Evolutionary conservation across 495 filamentous ascomycete species (phyloP), one percentile per base, ranked within the genome.

Genomic region (Lophiotrema nucula): DNA sequence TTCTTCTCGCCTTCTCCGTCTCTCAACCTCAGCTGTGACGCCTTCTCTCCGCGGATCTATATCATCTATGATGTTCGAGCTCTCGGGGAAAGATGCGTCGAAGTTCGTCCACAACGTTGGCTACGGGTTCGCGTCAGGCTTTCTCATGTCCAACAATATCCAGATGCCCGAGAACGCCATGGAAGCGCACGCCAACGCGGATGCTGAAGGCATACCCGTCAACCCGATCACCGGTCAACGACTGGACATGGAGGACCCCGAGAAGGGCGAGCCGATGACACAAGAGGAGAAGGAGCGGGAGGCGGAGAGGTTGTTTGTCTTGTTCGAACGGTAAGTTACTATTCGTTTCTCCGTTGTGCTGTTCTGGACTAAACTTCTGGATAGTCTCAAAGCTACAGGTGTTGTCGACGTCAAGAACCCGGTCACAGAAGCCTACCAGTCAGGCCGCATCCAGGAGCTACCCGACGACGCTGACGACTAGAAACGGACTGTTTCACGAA

Each of bases 161-260:
- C 77, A 86, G 2, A 76, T 96, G 16, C 89, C 92, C 0, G 77
- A 86, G 45, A 83, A 73, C 33, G 78, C 84, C 0, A 68, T 82
- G n/a, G 82, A 86, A 52, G 79, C 80, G 3, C 81, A 75, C 66
- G 77, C 79, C 31, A 74, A 69, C 15, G 65, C 61, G 4, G 67
- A 73, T 31, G 46, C 66, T 3, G 67, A 73, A 28, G 64, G 64
- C 2, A 50, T 65, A n/a, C 67, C 64, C n/a, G 72, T 95, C 39
- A 98, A 98, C 65, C 92, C 91, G 1, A 82, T 98, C 23, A 97
- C 93, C 2, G 93, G 93, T 0, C 93, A 98, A 71, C 81, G 85
- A 47, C 70, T 88, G 64, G 85, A 89, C 53, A 79, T 78, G 22
- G 92, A 73, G 53, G 56, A 95, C 70, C 77, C 76, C 19, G 72